A percentile compares a stretch with the other conserved stretches of the same genome.
Conservation (phyloP, 768 basidiomycete genomes). For the Calvatia gigantea region DNA sequence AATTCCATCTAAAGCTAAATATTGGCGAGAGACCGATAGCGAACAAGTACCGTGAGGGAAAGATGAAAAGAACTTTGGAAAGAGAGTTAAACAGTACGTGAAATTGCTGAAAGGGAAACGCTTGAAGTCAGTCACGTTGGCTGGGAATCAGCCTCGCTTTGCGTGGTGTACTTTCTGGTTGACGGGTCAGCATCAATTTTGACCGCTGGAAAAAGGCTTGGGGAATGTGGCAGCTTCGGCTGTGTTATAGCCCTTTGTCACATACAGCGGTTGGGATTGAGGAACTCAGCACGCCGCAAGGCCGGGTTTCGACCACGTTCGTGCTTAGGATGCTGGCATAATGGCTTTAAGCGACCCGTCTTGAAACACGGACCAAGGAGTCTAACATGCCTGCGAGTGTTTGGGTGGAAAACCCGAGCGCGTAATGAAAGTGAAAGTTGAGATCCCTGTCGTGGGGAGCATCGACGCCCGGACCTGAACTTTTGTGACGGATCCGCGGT, state of each 20-base stretch:
- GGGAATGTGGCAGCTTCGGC: slow-evolving; percentile 63
- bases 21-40: slow-evolving; percentile 80
- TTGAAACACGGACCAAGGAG: slow-evolving; percentile 87
- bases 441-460: slow-evolving; percentile 62
- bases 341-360: slow-evolving; percentile 79
- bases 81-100: slow-evolving; percentile 80
- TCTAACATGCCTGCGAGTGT: slow-evolving; percentile 82
- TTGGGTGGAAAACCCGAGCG: slow-evolving; percentile 68
- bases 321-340: slow-evolving; percentile 74
- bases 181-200: slow-evolving; percentile 71
- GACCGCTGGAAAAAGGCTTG: slow-evolving; percentile 50
- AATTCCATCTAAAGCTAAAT: slow-evolving; percentile 86
- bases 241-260: slow-evolving; percentile 63
- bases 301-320: slow-evolving; percentile 50
- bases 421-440: slow-evolving; percentile 73
- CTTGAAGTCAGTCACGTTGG: slow-evolving; percentile 66
- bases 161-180: slow-evolving; percentile 50
- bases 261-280: slow-evolving; percentile 56
- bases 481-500: slow-evolving; percentile 74
- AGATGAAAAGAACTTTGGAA: slow-evolving; percentile 81
- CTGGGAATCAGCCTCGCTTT: slow-evolving; percentile 50
- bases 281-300: slow-evolving; percentile 58
- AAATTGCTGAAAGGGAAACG: slow-evolving; percentile 79
- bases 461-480: slow-evolving; percentile 73
- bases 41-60: slow-evolving; percentile 83